phyloP scores from a whole-genome alignment of 306 rosid species.

The Amphicarpaea edgeworthii region DNA sequence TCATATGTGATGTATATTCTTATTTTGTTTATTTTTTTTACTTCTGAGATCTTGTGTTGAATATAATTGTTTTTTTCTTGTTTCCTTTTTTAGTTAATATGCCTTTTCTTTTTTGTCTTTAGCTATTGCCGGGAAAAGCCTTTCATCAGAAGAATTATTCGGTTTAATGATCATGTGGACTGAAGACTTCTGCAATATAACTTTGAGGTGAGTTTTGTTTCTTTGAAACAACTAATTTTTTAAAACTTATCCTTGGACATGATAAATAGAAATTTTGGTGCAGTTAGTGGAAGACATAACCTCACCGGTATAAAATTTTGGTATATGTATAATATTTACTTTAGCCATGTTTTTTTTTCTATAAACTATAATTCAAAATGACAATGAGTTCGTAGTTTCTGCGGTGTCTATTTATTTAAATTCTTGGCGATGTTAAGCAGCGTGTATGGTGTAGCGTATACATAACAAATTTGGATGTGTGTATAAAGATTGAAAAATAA shows the following conservation, averaged over 20 bases:
- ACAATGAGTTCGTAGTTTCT: not conserved
- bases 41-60: conserved; percentile 23
- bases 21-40: not conserved
- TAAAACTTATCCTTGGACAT: conserved; percentile 9
- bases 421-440: not conserved
- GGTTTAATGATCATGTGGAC: conserved; percentile 75
- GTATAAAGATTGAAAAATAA: not conserved
- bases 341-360: conserved; percentile 10
- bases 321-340: conserved; percentile 23
- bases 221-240: conserved; percentile 26
- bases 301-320: conserved; percentile 34
- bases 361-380: conserved; percentile 31
- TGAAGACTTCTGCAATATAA: conserved; percentile 50
- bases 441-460: not conserved
- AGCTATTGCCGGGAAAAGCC: conserved; percentile 77
- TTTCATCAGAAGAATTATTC: conserved; percentile 71
- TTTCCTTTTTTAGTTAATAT: conserved; percentile 5
- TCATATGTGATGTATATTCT: conserved; percentile 70
- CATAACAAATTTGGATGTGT: not conserved
- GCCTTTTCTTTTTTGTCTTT: conserved; percentile 14
- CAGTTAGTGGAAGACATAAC: conserved; percentile 27
- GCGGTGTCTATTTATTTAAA: not conserved
- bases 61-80: conserved; percentile 30
- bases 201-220: conserved; percentile 41
- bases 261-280: conserved; percentile 32